phyloP scores from a whole-genome alignment of 1,284 basidiomycete species.

The Trichosporon sp. region DNA sequence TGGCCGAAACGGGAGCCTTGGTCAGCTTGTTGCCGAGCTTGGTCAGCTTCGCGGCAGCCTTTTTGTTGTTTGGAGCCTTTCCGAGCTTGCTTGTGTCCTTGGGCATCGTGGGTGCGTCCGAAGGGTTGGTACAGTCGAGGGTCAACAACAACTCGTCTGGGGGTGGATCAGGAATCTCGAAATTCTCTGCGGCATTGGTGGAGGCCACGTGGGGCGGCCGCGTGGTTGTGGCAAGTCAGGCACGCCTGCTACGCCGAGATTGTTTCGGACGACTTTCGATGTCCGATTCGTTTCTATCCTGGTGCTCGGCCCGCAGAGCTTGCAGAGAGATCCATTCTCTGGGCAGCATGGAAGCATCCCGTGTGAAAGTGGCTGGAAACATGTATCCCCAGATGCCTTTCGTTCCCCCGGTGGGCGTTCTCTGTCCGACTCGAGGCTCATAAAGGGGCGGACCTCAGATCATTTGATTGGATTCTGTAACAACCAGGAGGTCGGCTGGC shows the following conservation, averaged over 20 bases:
- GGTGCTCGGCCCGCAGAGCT: background rate
- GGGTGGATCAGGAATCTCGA: background rate
- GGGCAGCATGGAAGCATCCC: background rate
- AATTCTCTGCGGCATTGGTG: background rate
- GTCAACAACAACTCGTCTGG: background rate
- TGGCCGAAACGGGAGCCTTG: background rate
- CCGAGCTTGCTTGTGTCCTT: background rate
- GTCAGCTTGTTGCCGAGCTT: background rate
- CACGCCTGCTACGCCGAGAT: background rate
- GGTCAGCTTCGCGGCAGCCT: background rate
- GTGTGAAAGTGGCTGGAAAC: background rate
- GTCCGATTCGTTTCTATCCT: too few relatives aligned
- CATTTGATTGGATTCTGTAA: constrained; percentile 5
- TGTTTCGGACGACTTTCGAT: background rate
- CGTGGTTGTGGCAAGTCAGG: background rate
- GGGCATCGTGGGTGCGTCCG: background rate
- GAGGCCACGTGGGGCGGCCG: background rate
- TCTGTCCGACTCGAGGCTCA: background rate
- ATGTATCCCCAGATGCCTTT: background rate
- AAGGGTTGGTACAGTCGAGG: background rate
- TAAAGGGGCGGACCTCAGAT: background rate
- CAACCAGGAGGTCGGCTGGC: background rate
- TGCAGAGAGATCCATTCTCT: background rate
- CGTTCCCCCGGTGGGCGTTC: background rate
- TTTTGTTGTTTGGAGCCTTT: background rate